Base-by-base conservation (phyloP, 176 grass and related monocot species). In the Zea luxurians region DNA sequence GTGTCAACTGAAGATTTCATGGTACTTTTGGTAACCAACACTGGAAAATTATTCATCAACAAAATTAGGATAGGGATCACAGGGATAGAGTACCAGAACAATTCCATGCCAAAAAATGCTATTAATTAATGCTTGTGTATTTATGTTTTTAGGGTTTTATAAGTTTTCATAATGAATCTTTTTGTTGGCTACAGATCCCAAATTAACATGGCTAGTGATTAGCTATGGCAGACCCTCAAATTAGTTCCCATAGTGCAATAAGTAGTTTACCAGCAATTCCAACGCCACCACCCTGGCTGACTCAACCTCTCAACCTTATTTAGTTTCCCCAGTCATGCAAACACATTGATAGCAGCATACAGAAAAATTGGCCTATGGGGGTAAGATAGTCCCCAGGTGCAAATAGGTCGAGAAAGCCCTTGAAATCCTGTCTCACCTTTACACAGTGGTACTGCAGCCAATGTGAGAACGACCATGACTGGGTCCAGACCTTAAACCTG, bases 1-100 rank as follows among this genome's bases (percentile, higher is more conserved):
- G 17, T 69, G 54, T 62, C 35, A 70, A 76, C 53, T 53, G 55
- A 77, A n/a, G 5, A 70, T 62, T 54, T 6, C 43, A 84, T 62
- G 10, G 74, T 61, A 62, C 17, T 61, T 77, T 69, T 38, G n/a
- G 20, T 43, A 76, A 53, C 16, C 52, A 54, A 17, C 52, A 54
- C 13, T 16, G 13, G 5, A 0, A 53, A 2, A 53, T 53, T 16
- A 53, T 54, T 54, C 6, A 7, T 54, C 52, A n/a, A 17, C 52
- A 54, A 54, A 7, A 54, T 54, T 17, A 54, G 50, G 50, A 53
- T 16, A 53, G 15, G 50, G 6, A 53, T 16, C 4, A 2, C 13
- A 53, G 52, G 5, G 52, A 54, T 6, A 17, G 6, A 54, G 52
- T 18, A 18, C 16, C 53, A n/a, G 52, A 55, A 55, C n/a, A 2